Conservation (phyloP, 2,329 filamentous ascomycete genomes). For the Nectriaceae sp. region DNA sequence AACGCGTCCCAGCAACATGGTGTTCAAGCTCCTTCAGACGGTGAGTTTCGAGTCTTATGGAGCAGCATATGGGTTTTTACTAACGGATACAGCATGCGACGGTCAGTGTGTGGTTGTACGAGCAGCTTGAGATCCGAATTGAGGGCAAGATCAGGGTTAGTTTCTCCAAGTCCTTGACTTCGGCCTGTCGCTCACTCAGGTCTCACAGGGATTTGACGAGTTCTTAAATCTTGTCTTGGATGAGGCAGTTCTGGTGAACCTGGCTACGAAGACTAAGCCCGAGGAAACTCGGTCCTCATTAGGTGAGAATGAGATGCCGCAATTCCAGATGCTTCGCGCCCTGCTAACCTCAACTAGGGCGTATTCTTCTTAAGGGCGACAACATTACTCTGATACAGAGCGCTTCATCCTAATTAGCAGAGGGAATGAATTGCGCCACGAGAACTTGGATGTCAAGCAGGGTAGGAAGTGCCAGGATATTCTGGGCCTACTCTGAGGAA, state of each 20-base stretch:
- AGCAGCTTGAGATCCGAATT: constrained; percentile 91
- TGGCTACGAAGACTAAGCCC: constrained; percentile 75
- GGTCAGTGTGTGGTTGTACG: constrained; percentile 95
- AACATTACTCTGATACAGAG: constrained; percentile 81
- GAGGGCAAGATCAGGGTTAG: constrained; percentile 93
- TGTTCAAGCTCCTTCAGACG: constrained; percentile 76
- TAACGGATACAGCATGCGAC: constrained; percentile 64
- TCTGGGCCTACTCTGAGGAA: no score
- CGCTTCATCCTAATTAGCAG: constrained; percentile 5
- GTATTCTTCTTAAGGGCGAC: constrained; percentile 85
- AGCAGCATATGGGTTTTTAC: constrained; percentile 1
- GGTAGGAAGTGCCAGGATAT: background rate
- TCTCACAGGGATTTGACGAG: constrained; percentile 87
- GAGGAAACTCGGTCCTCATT: constrained; percentile 77
- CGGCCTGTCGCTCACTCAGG: constrained; percentile 3
- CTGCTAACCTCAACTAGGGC: constrained; percentile 56
- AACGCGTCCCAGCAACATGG: constrained; percentile 44
- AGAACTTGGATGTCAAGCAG: background rate
- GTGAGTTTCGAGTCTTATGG: constrained; percentile 32
- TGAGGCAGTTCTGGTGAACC: constrained; percentile 89
- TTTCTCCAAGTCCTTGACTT: constrained; percentile 8
- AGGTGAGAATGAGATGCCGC: constrained; percentile 57
- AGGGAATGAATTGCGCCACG: background rate
- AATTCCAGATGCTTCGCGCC: background rate
- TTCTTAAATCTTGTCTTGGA: constrained; percentile 99